A percentile compares a stretch with the other conserved stretches of the same genome.
Conservation (phyloP, 2,329 filamentous ascomycete genomes). For the Penicillium sp. region DNA sequence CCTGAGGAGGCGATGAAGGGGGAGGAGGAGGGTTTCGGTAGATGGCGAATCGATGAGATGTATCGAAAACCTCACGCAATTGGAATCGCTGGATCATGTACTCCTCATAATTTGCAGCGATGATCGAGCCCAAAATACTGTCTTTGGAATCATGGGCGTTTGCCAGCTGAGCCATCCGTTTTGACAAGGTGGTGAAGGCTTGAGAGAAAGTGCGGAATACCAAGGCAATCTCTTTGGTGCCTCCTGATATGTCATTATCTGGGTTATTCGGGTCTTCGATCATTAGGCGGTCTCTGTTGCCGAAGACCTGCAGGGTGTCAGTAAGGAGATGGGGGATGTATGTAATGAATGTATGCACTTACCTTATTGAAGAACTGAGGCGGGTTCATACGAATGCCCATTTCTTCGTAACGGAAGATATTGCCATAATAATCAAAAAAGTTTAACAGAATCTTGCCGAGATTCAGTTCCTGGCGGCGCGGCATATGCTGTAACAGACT, state of each 20-base stretch:
- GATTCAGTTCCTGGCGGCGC: conserved; percentile 69
- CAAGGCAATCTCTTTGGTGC: conserved; percentile 70
- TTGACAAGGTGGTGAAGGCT: conserved; percentile 61
- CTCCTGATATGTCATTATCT: conserved; percentile 87
- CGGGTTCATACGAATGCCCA: conserved; percentile 76
- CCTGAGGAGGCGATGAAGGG: conserved; percentile 18
- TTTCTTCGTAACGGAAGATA: conserved; percentile 69
- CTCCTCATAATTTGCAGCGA: conserved; percentile 77
- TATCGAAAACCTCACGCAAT: conserved; percentile 59
- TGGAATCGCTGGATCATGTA: conserved; percentile 72
- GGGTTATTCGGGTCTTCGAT: conserved; percentile 91
- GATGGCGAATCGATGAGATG: conserved; percentile 39
- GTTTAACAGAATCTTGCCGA: conserved; percentile 80
- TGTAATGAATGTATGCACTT: conserved; percentile 12
- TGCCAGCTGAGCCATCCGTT: conserved; percentile 57
- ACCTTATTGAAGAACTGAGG: conserved; percentile 80
- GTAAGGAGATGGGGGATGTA: conserved; percentile 7
- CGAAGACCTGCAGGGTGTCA: conserved; percentile 50
- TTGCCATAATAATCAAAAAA: conserved; percentile 92
- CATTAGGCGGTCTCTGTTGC: conserved; percentile 69
- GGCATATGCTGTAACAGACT: conserved; percentile 84
- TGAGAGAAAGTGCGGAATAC: conserved; percentile 73
- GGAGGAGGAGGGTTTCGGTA: conserved; percentile 33
- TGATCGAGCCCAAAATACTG: conserved; percentile 72
- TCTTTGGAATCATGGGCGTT: conserved; percentile 27